Evolutionary conservation across 495 filamentous ascomycete species (phyloP).

Genomic region (Aspergillus ostianus): DNA sequence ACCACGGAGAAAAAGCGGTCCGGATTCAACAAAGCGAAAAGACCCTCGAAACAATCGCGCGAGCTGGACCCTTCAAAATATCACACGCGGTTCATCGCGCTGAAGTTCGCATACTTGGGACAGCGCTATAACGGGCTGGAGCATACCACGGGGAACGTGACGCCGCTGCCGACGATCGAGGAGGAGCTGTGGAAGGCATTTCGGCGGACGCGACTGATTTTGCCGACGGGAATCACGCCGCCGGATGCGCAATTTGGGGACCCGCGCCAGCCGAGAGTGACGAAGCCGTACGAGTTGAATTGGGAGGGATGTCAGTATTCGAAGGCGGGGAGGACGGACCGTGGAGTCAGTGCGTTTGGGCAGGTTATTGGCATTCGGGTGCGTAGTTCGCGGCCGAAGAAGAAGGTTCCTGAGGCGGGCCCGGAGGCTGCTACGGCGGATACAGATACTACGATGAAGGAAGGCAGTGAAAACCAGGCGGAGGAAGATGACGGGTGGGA

Average conservation of each 20-base stretch:
- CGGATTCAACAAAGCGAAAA: conserved; percentile 2
- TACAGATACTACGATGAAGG: conserved; percentile 17
- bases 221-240: conserved; percentile 53
- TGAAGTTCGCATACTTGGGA: conserved; percentile 93
- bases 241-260: conserved; percentile 26
- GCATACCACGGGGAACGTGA: conserved; percentile 63
- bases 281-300: conserved; percentile 51
- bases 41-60: conserved; percentile 38
- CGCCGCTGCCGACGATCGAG: conserved; percentile 78
- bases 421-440: not conserved
- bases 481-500: conserved; percentile 55
- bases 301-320: conserved; percentile 84
- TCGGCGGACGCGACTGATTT: conserved; percentile 74
- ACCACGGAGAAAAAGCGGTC: no score
- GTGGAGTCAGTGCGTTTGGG: conserved; percentile 93
- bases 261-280: conserved; percentile 17
- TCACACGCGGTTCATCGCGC: conserved; percentile 76
- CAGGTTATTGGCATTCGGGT: conserved; percentile 85
- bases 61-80: conserved; percentile 78
- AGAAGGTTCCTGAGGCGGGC: conserved; percentile 9
- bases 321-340: conserved; percentile 91
- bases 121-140: conserved; percentile 90
- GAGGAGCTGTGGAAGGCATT: conserved; percentile 90
- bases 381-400: conserved; percentile 67
- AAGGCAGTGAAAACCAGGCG: conserved; percentile 22